Conservation (phyloP, 2,329 filamentous ascomycete species). For the Cladosporium sp. region DNA sequence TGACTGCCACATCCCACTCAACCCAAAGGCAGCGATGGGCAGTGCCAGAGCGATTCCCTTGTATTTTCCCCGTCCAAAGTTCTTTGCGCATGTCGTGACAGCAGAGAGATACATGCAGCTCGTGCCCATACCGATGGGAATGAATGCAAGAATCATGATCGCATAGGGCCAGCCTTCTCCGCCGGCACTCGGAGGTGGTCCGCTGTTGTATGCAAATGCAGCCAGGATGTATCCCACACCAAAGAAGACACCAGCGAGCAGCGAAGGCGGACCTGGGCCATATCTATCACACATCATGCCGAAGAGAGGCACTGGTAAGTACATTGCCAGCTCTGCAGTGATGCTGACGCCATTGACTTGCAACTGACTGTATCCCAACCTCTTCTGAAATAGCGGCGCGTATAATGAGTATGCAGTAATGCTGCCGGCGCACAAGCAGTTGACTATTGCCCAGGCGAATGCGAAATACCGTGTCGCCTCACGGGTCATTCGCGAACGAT, state of each 20-base stretch:
- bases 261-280: constrained; percentile 71
- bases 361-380: constrained; percentile 81
- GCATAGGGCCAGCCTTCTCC: constrained; percentile 65
- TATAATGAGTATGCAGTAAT: constrained; percentile 94
- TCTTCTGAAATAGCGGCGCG: constrained; percentile 81
- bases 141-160: constrained; percentile 81
- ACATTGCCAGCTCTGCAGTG: constrained; percentile 80
- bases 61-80: constrained; percentile 85
- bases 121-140: constrained; percentile 76
- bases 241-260: constrained; percentile 70
- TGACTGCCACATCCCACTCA: constrained; percentile 94
- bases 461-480: constrained; percentile 51
- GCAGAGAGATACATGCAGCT: constrained; percentile 84
- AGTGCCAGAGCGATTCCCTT: constrained; percentile 84
- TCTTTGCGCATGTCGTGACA: constrained; percentile 96
- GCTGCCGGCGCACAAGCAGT: constrained; percentile 77
- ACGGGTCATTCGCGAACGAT: constrained; percentile 51
- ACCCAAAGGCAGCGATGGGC: constrained; percentile 86
- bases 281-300: constrained; percentile 89
- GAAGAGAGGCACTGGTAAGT: constrained; percentile 84
- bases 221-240: constrained; percentile 78
- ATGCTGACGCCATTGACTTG: constrained; percentile 90
- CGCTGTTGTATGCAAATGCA: constrained; percentile 67
- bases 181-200: constrained; percentile 49
- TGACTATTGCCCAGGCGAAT: constrained; percentile 58